These are phyloP conservation scores for Dryas octopetala DNA, from an alignment of 306 rosid genomes.

Conservation along the genomic window DNA sequence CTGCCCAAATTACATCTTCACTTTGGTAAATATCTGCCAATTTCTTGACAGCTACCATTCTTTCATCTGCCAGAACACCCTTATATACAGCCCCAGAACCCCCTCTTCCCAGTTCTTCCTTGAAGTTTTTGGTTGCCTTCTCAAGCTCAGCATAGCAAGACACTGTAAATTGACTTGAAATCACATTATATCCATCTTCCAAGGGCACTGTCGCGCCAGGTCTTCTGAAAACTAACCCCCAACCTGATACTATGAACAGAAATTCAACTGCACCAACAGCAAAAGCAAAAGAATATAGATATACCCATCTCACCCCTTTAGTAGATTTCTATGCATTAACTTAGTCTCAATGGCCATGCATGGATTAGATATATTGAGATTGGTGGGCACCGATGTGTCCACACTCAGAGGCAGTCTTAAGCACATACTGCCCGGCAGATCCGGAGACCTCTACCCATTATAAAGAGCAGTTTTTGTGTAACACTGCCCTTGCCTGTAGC, in stretches of 20 bases:
- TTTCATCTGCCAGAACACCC: constrained; percentile 27
- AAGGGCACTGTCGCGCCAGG: background rate
- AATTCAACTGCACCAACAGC: constrained; percentile 2
- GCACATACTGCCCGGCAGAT: constrained; percentile 27
- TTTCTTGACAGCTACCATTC: constrained; percentile 33
- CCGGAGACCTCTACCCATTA: constrained; percentile 30
- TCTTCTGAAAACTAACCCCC: constrained; percentile 23
- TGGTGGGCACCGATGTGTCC: background rate
- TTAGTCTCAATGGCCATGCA: background rate
- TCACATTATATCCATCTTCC: background rate
- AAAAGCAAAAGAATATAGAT: constrained; percentile 10
- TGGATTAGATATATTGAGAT: background rate
- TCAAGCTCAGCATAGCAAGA: constrained; percentile 40
- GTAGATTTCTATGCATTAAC: background rate
- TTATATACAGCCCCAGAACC: constrained; percentile 38
- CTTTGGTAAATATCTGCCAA: constrained; percentile 33
- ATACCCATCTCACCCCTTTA: constrained; percentile 1
- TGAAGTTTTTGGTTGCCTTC: constrained; percentile 41
- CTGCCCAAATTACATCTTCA: constrained; percentile 41
- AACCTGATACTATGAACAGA: background rate
- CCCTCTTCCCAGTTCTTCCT: constrained; percentile 44
- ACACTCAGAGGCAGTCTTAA: constrained; percentile 32
- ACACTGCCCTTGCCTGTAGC: constrained; percentile 19
- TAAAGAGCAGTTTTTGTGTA: constrained; percentile 31
- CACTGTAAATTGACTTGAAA: background rate